Evolutionary conservation across 805 yeast species (phyloP).

Genomic region (Lachancea dasiensis): DNA sequence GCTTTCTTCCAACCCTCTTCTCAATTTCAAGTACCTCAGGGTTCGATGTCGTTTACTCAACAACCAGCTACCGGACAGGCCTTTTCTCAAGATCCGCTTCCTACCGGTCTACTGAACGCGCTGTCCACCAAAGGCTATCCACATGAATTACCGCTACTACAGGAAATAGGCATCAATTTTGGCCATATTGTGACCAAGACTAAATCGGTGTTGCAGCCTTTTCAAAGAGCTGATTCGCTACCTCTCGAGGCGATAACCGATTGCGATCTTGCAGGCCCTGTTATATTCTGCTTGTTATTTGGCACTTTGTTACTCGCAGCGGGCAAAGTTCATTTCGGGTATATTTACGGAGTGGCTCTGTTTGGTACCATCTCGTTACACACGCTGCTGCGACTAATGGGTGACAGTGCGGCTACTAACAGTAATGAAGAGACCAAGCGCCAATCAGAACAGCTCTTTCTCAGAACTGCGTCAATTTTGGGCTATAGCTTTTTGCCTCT

Average conservation of each 20-base stretch:
- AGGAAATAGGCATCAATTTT: conserved; percentile 91
- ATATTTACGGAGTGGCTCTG: conserved; percentile 91
- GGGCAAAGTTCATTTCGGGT: conserved; percentile 95
- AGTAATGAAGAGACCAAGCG: conserved; percentile 33
- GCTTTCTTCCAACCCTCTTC: conserved; percentile 25
- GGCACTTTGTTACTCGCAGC: conserved; percentile 77
- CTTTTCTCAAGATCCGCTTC: conserved; percentile 39
- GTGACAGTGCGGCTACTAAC: conserved; percentile 24
- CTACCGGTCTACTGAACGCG: conserved; percentile 82
- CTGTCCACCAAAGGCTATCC: conserved; percentile 90
- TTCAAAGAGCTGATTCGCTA: conserved; percentile 38
- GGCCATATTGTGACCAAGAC: conserved; percentile 82
- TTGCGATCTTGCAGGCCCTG: conserved; percentile 92
- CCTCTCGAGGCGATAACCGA: conserved; percentile 78
- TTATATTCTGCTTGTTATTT: conserved; percentile 78
- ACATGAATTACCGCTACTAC: conserved; percentile 88
- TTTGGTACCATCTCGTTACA: conserved; percentile 86
- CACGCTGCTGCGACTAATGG: conserved; percentile 81
- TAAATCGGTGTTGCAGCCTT: conserved; percentile 76
- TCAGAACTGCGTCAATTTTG: conserved; percentile 80
- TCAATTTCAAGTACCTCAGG: conserved; percentile 32
- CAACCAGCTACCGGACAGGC: conserved; percentile 13
- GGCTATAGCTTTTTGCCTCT: conserved; percentile 93
- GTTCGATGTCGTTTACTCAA: conserved; percentile 32
- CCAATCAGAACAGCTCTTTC: conserved; percentile 34